A percentile compares a stretch with the other conserved stretches of the same genome.
Evolutionary conservation across 2,329 filamentous ascomycete genomes (phyloP).

Genomic region (Fusarium pseudoanthophilum): DNA sequence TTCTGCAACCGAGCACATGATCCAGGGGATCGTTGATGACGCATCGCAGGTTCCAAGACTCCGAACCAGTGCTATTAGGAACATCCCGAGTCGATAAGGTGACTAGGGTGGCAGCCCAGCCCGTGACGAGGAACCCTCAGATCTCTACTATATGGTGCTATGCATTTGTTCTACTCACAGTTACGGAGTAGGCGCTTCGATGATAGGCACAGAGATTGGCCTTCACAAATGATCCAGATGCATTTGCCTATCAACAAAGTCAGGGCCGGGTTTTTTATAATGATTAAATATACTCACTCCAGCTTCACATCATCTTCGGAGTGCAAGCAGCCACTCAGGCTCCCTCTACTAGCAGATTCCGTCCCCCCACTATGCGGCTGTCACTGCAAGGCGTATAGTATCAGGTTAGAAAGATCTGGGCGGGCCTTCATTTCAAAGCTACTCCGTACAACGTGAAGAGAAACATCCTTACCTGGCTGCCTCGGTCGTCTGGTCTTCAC

Average conservation of each 20-base stretch:
- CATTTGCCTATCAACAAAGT: not conserved
- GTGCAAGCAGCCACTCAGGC: not conserved
- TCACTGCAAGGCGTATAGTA: constrained; percentile 37
- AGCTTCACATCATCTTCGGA: not conserved
- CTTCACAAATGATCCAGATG: not conserved
- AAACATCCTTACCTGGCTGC: not conserved
- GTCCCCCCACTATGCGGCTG: constrained; percentile 37
- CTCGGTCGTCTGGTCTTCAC: not conserved
- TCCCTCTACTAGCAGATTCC: constrained; percentile 25
- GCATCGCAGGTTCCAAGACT: constrained; percentile 12
- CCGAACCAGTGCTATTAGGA: constrained; percentile 8
- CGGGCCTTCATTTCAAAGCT: constrained; percentile 16
- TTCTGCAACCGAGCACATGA: constrained; percentile 10
- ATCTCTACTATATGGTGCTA: not conserved
- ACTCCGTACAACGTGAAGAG: constrained; percentile 10
- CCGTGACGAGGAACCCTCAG: not conserved
- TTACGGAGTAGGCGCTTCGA: not conserved
- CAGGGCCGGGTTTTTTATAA: not conserved
- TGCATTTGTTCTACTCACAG: not conserved
- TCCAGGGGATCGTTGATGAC: constrained; percentile 26
- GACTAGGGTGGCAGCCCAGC: not conserved
- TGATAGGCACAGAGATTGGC: not conserved
- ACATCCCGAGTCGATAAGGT: not conserved
- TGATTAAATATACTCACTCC: not conserved
- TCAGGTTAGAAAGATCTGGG: constrained; percentile 30